A percentile compares a stretch with the other conserved stretches of the same genome.
phyloP scores from a whole-genome alignment of 352 stramenopile genomes.

The Thraustotheca clavata region DNA sequence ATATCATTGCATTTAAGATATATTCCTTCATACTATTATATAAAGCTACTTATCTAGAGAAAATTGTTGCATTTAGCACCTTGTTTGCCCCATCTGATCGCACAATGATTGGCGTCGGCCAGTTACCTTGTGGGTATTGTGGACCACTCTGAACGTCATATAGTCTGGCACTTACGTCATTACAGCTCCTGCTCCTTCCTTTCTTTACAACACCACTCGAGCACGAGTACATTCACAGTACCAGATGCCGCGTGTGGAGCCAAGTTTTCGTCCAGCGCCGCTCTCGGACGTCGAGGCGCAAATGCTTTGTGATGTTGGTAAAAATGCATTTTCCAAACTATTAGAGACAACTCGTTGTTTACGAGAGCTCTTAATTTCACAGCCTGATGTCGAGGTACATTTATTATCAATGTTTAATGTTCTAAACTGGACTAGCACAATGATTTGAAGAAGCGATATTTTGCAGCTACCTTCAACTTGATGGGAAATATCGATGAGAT shows the following conservation, averaged over 20 bases:
- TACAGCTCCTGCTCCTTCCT: background rate
- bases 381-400: slow-evolving; percentile 2
- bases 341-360: slow-evolving; percentile 16
- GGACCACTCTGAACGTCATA: too few species aligned
- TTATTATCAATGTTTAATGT: background rate
- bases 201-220: slow-evolving; percentile 1
- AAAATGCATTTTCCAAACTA: slow-evolving; percentile 18
- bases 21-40: too few species aligned
- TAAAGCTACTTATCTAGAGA: too few species aligned
- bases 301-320: slow-evolving; percentile 19
- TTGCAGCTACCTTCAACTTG: slow-evolving; percentile 14
- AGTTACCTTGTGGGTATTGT: too few species aligned
- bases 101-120: too few species aligned
- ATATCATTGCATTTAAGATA: too few species aligned
- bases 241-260: too few species aligned
- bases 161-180: background rate
- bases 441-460: slow-evolving; percentile 10
- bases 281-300: slow-evolving; percentile 12
- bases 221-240: too few species aligned
- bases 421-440: background rate
- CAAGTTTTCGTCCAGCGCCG: slow-evolving; percentile 9
- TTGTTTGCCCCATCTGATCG: too few species aligned
- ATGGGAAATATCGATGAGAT: slow-evolving; percentile 17
- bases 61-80: too few species aligned
- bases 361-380: slow-evolving; percentile 1